These are phyloP conservation scores for Lagenidium sp. DNA, from an alignment of 352 stramenopile genomes.

Conservation along the genomic window DNA sequence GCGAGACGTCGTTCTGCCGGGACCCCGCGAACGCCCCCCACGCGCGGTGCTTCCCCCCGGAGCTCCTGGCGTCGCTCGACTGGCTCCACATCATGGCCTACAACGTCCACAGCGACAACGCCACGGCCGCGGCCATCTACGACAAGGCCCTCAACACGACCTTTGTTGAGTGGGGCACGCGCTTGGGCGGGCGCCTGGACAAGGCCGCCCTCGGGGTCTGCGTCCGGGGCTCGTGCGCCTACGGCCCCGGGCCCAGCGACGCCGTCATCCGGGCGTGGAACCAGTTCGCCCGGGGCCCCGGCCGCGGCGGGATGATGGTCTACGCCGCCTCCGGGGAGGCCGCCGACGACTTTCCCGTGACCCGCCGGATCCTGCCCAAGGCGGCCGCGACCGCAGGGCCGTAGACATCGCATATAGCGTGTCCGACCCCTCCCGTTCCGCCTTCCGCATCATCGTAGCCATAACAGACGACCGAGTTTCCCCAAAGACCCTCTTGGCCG, in stretches of 20 bases:
- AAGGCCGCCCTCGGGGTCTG: constrained; percentile 54
- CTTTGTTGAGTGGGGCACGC: constrained; percentile 38
- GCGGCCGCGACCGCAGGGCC: no score
- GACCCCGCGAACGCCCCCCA: constrained; percentile 23
- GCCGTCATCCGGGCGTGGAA: constrained; percentile 46
- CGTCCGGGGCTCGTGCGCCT: constrained; percentile 36
- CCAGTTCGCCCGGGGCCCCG: constrained; percentile 18
- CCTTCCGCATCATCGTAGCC: no score
- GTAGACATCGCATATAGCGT: no score
- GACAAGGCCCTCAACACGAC: constrained; percentile 36
- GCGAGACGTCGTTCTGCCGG: constrained; percentile 18
- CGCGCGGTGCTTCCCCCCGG: constrained; percentile 48
- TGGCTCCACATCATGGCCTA: constrained; percentile 85
- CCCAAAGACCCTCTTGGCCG: no score
- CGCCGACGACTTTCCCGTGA: constrained; percentile 33
- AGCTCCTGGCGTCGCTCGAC: constrained; percentile 43
- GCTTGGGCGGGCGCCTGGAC: constrained; percentile 35
- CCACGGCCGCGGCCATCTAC: constrained; percentile 36
- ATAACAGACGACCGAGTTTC: no score
- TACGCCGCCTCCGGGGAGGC: constrained; percentile 57
- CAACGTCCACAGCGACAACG: constrained; percentile 47
- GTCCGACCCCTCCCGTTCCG: no score
- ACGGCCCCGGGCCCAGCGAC: constrained; percentile 47
- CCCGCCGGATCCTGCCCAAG: constrained; percentile 28
- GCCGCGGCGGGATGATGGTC: constrained; percentile 58